A percentile compares a stretch with the other conserved stretches of the same genome.
Evolutionary conservation across 2,329 filamentous ascomycete genomes (phyloP).

Genomic region (Aspergillus sp.): DNA sequence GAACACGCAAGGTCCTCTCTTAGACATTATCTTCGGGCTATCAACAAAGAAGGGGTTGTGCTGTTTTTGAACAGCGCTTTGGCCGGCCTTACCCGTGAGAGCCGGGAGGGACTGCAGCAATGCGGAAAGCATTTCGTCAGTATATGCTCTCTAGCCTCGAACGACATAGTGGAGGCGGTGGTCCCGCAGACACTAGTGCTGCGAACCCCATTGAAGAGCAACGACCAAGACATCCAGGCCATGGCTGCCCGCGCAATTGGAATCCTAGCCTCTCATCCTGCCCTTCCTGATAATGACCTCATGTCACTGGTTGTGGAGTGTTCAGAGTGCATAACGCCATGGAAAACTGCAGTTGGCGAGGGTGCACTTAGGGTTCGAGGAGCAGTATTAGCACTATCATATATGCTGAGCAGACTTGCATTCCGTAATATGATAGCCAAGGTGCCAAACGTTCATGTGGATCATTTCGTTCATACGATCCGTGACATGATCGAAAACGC

Average conservation of each 20-base stretch:
- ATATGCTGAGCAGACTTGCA: constrained; percentile 58
- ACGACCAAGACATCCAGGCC: constrained; percentile 67
- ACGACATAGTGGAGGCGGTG: constrained; percentile 54
- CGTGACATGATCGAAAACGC: constrained; percentile 56
- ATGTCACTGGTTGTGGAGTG: constrained; percentile 49
- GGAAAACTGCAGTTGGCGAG: constrained; percentile 62
- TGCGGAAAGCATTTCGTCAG: constrained; percentile 55
- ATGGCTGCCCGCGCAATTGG: constrained; percentile 72
- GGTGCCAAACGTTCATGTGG: constrained; percentile 39
- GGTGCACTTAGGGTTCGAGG: constrained; percentile 62
- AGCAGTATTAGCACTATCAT: constrained; percentile 60
- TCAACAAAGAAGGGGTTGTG: constrained; percentile 41
- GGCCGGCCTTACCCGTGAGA: constrained; percentile 45
- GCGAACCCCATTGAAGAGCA: constrained; percentile 65
- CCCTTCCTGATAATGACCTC: constrained; percentile 44
- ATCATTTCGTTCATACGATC: constrained; percentile 47
- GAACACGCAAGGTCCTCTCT: constrained; percentile 62
- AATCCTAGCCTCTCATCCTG: constrained; percentile 69
- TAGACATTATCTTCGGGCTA: constrained; percentile 35
- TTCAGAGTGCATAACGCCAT: constrained; percentile 50
- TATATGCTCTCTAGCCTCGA: constrained; percentile 57
- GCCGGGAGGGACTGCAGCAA: constrained; percentile 44
- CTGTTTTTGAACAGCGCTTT: constrained; percentile 49
- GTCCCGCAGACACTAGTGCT: constrained; percentile 55
- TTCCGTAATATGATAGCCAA: constrained; percentile 48